Base-by-base conservation (phyloP, 2,329 filamentous ascomycete species). In the Neofusicoccum laricinum region DNA sequence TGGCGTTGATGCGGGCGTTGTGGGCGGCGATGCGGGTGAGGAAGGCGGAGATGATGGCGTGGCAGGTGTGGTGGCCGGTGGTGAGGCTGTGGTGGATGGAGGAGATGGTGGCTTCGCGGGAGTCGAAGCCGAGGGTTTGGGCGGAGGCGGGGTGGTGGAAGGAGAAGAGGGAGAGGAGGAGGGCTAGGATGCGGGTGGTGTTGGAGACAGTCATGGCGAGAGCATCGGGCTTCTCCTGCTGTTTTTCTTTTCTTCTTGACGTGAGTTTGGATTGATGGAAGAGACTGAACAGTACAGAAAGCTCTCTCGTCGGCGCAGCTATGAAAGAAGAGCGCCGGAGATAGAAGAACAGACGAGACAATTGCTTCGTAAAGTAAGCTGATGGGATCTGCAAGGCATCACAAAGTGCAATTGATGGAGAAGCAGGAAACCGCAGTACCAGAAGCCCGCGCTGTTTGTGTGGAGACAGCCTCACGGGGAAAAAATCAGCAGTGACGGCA, bases 21-120 rank as follows among this genome's bases (percentile, higher is more conserved):
- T 85, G 80, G 2, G 77, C 75, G 66, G 86, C 81, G 63, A 89
- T 86, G 15, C 86, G 81, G 1, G 83, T 76, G 19, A 89, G 72
- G 69, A 86, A 88, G 2, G 81, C 76, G 6, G 80, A 82, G 3
- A 87, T 79, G 0, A 88, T 76, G 19, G 79, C 78, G 14, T 81
- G 80, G 71, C 86, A 88, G 50, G 82, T 84, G 34, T 83, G 80
- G 4, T 80, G 73, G 10, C 82, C 78, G 21, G 80, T 80, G 69
- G 81, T 83, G 8, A 90, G 78, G 8, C 82, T 81, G 68, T 82
- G 75, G 66, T 88, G 87, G 7, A 87, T 80, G 1, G 79, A 79
- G 34, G 82, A 76, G 65, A 89, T 84, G 0, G 86, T 88, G 1
- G 87, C 83, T 75, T 88, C 86, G 59, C 82, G 76, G 11, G 82